A percentile compares a stretch with the other conserved stretches of the same genome.
These are phyloP conservation scores for Aspergillus fructus DNA, from an alignment of 2,329 filamentous ascomycete genomes.

Conservation along the genomic window DNA sequence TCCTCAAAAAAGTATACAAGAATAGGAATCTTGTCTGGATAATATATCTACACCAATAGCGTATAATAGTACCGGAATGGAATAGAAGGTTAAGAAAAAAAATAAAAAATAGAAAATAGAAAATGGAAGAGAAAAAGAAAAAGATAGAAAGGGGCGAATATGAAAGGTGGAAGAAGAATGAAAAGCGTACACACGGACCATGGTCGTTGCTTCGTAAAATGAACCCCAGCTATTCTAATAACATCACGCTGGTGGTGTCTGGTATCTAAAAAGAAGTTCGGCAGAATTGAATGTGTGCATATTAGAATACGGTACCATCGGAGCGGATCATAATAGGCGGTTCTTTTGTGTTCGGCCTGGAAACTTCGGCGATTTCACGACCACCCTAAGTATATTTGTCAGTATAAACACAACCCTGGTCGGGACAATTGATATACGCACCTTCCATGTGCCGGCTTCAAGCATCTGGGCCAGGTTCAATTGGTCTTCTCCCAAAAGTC, in stretches of 20 bases:
- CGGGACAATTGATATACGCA: constrained; percentile 44
- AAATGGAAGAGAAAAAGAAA: constrained; percentile 6
- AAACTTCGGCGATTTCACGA: constrained; percentile 92
- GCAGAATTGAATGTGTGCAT: constrained; percentile 21
- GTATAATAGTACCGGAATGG: background rate
- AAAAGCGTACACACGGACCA: constrained; percentile 25
- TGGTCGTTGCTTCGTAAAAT: constrained; percentile 35
- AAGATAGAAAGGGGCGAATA: background rate
- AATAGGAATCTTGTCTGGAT: constrained; percentile 10
- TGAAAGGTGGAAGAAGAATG: constrained; percentile 11
- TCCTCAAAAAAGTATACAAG: constrained; percentile 14
- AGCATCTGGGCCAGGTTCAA: constrained; percentile 84
- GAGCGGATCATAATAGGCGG: constrained; percentile 95
- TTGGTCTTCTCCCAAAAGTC: constrained; percentile 66
- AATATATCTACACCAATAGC: background rate
- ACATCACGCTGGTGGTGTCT: constrained; percentile 19
- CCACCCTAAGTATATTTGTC: constrained; percentile 64
- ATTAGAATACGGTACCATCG: constrained; percentile 91
- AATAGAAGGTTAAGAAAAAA: constrained; percentile 8
- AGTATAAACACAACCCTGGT: constrained; percentile 16
- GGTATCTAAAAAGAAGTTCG: constrained; percentile 29
- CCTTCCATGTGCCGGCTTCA: constrained; percentile 98
- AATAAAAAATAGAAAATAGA: background rate
- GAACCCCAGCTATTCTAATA: constrained; percentile 18
- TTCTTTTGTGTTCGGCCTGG: constrained; percentile 92